phyloP scores from a whole-genome alignment of 768 basidiomycete species.

The Xerocomellus amylosporus region DNA sequence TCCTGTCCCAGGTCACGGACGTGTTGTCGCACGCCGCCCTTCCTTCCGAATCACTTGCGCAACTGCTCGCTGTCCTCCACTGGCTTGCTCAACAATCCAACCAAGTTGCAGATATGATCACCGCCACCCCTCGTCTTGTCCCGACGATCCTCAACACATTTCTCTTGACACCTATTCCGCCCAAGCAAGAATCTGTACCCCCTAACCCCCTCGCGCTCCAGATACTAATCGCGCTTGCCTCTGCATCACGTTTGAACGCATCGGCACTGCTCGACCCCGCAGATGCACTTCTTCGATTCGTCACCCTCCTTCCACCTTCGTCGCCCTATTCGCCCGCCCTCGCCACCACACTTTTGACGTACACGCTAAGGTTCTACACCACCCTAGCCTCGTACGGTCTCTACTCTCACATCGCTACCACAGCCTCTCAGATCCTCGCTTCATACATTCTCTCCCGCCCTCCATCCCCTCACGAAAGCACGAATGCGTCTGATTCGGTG shows the following conservation, averaged over 20 bases:
- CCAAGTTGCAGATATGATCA: constrained; percentile 48
- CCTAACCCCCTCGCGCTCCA: constrained; percentile 52
- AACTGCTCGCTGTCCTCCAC: constrained; percentile 57
- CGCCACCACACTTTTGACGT: constrained; percentile 47
- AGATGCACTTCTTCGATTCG: constrained; percentile 70
- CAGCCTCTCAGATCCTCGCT: constrained; percentile 56
- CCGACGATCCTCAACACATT: constrained; percentile 52
- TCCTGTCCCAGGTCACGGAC: constrained; percentile 51
- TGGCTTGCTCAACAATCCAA: constrained; percentile 62
- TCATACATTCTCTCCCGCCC: constrained; percentile 41
- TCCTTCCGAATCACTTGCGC: constrained; percentile 48
- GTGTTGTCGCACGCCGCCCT: constrained; percentile 41
- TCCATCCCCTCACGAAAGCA: constrained; percentile 19
- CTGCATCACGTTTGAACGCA: constrained; percentile 70
- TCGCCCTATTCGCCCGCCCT: constrained; percentile 37
- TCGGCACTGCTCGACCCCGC: constrained; percentile 50
- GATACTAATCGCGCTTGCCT: constrained; percentile 55
- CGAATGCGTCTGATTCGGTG: background rate
- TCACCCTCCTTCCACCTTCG: constrained; percentile 52
- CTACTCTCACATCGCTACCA: constrained; percentile 63
- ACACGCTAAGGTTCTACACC: constrained; percentile 62
- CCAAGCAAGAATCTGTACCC: constrained; percentile 25
- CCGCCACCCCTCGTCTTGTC: constrained; percentile 51
- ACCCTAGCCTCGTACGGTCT: constrained; percentile 76
- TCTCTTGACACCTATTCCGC: constrained; percentile 51